Evolutionary conservation across 495 filamentous ascomycete genomes (phyloP).

Genomic region (Neurospora africana): DNA sequence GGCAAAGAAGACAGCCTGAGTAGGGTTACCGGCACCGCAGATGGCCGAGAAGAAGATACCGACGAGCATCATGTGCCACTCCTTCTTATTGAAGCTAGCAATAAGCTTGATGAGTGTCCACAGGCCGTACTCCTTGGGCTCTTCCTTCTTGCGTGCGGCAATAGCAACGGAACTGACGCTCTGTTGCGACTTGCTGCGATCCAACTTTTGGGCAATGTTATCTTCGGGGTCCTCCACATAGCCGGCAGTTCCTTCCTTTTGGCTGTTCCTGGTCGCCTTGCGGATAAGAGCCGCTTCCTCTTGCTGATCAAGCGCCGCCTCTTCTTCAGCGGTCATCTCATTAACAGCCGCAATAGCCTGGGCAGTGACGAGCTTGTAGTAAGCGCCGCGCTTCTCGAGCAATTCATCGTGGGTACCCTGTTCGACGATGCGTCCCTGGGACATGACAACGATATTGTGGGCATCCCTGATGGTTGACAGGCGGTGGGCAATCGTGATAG

Average conservation of each 20-base stretch:
- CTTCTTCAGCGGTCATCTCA: slow-evolving; percentile 38
- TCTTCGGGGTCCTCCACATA: slow-evolving; percentile 49
- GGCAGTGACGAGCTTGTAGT: slow-evolving; percentile 44
- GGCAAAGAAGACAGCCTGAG: slow-evolving; percentile 82
- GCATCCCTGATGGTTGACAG: slow-evolving; percentile 89
- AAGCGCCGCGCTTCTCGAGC: slow-evolving; percentile 47
- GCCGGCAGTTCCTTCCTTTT: slow-evolving; percentile 10
- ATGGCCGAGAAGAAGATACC: slow-evolving; percentile 72
- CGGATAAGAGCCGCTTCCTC: slow-evolving; percentile 39
- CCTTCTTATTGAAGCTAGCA: slow-evolving; percentile 67
- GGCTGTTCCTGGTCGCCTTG: slow-evolving; percentile 22
- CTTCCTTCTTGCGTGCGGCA: slow-evolving; percentile 38
- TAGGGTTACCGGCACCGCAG: slow-evolving; percentile 74
- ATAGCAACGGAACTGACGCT: slow-evolving; percentile 63
- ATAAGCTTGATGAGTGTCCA: slow-evolving; percentile 82
- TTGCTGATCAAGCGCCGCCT: slow-evolving; percentile 29
- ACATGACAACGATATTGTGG: slow-evolving; percentile 93
- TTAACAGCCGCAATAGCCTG: slow-evolving; percentile 51
- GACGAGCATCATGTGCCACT: slow-evolving; percentile 62
- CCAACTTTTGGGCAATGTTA: slow-evolving; percentile 43
- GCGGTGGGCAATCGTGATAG: slow-evolving; percentile 91
- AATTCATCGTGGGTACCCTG: slow-evolving; percentile 65
- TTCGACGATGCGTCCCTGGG: slow-evolving; percentile 74
- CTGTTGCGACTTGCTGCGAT: slow-evolving; percentile 53
- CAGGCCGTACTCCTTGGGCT: slow-evolving; percentile 48